A percentile compares a stretch with the other conserved stretches of the same genome.
phyloP scores from a whole-genome alignment of 192 early-diverging fungal species.

The Coemansia sp. region DNA sequence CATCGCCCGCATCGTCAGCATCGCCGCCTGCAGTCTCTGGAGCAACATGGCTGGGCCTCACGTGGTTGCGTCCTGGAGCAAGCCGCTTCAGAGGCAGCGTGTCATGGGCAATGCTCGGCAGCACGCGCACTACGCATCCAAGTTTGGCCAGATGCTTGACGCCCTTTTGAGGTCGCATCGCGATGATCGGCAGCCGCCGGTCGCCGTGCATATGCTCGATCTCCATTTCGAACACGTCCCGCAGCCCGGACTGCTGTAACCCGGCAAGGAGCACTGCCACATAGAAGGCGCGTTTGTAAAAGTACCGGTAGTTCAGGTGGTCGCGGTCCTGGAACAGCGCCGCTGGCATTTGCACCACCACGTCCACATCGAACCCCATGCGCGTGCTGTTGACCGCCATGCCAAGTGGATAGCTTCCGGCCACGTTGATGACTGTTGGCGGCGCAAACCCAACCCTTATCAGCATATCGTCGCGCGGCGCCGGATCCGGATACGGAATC shows the following conservation, averaged over 20 bases:
- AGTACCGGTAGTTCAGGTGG: slow-evolving; percentile 89
- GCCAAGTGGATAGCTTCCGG: slow-evolving; percentile 87
- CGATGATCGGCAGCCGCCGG: slow-evolving; percentile 62
- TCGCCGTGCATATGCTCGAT: slow-evolving; percentile 62
- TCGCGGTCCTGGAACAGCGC: slow-evolving; percentile 89
- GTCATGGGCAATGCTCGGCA: slow-evolving; percentile 68
- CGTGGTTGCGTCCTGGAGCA: slow-evolving; percentile 78
- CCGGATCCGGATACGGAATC: slow-evolving; percentile 78
- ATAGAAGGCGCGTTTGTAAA: slow-evolving; percentile 94
- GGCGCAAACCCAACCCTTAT: slow-evolving; percentile 78
- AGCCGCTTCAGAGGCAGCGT: slow-evolving; percentile 71
- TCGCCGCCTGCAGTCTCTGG: not conserved
- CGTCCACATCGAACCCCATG: slow-evolving; percentile 76
- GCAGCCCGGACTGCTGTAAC: slow-evolving; percentile 51
- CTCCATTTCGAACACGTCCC: slow-evolving; percentile 55
- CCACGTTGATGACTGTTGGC: slow-evolving; percentile 74
- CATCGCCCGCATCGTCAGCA: slow-evolving; percentile 6
- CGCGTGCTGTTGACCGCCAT: slow-evolving; percentile 59
- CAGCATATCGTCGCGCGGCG: slow-evolving; percentile 66
- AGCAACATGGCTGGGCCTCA: slow-evolving; percentile 58
- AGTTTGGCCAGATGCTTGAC: slow-evolving; percentile 18
- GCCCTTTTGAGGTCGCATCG: slow-evolving; percentile 51
- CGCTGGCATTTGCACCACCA: slow-evolving; percentile 88
- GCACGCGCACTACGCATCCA: slow-evolving; percentile 64
- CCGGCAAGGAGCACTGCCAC: slow-evolving; percentile 62